Base-by-base conservation (phyloP, 352 stramenopile species). In the Pythium aquatile region DNA sequence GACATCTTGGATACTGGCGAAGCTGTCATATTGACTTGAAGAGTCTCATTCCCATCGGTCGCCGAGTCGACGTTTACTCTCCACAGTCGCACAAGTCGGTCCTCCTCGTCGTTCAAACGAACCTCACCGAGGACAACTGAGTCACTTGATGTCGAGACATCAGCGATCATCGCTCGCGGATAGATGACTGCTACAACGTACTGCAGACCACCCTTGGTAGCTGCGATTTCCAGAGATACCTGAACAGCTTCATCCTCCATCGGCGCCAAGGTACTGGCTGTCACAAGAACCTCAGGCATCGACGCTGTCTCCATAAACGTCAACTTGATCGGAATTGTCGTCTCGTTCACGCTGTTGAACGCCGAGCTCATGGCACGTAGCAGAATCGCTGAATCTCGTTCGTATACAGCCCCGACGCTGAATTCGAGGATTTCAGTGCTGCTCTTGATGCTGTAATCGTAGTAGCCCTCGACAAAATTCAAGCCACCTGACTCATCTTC, bases 281-380 rank as follows among this genome's bases (percentile, higher is more conserved):
- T 13, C 11, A 68, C 9, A 8, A 63, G 24, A 2, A 63, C 26
- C 8, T 17, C n/a, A 6, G 62, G 55, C 7, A 29, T 8, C 2
- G 46, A 17, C 0, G 62, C 62, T 7, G 37, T 63, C 37, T 63
- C 28, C 37, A 37, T 68, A 24, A 68, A 68, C 0, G 35, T 54
- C 17, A 68, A 16, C 0, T 26, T 30, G 37, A 68, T 42, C 5
- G 33, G 11, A 16, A 60, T 11, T 8, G 5, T 55, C 8, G 62
- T 68, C 5, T 37, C 40, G 55, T 63, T 68, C 3, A 49, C 35
- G 26, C 62, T 68, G 28, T 59, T 68, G 37, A 68, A 68, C 1
- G 62, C 55, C 14, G 28, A 10, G 28, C 46, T 68, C 7, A 37
- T 63, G 2, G 44, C 62, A n/a, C 37, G 47, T 3, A 68, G 17